phyloP scores from a whole-genome alignment of 306 rosid genomes.

The Comarum palustre region DNA sequence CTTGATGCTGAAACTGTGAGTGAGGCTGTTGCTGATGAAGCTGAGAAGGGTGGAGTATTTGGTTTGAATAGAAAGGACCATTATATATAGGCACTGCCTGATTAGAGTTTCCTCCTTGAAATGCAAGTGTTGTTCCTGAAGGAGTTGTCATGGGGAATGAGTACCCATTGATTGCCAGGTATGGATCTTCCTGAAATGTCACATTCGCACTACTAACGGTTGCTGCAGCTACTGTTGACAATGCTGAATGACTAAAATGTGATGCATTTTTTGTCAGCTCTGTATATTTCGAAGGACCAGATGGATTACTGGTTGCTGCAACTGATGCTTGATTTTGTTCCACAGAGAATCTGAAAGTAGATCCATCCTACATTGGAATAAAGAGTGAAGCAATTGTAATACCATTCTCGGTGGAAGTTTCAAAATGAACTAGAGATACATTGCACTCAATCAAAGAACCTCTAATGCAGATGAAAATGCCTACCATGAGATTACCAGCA shows the following conservation, averaged over 20 bases:
- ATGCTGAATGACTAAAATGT: slow-evolving; percentile 33
- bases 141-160: slow-evolving; percentile 53
- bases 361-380: slow-evolving; percentile 46
- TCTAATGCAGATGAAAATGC: slow-evolving; percentile 25
- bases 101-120: slow-evolving; percentile 42
- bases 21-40: slow-evolving; percentile 51
- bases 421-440: not conserved
- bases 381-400: slow-evolving; percentile 12
- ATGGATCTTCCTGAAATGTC: slow-evolving; percentile 44
- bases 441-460: not conserved
- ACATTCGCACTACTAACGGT: slow-evolving; percentile 42
- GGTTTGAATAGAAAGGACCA: slow-evolving; percentile 52
- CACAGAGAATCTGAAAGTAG: slow-evolving; percentile 39
- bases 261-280: slow-evolving; percentile 34
- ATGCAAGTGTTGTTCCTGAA: slow-evolving; percentile 41
- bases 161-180: slow-evolving; percentile 49
- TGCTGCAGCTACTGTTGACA: slow-evolving; percentile 43
- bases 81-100: slow-evolving; percentile 48
- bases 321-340: slow-evolving; percentile 46
- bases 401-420: not conserved
- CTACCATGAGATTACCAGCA: slow-evolving; percentile 46
- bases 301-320: slow-evolving; percentile 36
- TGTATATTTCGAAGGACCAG: slow-evolving; percentile 32
- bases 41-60: slow-evolving; percentile 51
- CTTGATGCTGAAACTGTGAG: slow-evolving; percentile 37